These are phyloP conservation scores for Chamaenerion angustifolium DNA, from an alignment of 345 rosid species.

Conservation along the genomic window DNA sequence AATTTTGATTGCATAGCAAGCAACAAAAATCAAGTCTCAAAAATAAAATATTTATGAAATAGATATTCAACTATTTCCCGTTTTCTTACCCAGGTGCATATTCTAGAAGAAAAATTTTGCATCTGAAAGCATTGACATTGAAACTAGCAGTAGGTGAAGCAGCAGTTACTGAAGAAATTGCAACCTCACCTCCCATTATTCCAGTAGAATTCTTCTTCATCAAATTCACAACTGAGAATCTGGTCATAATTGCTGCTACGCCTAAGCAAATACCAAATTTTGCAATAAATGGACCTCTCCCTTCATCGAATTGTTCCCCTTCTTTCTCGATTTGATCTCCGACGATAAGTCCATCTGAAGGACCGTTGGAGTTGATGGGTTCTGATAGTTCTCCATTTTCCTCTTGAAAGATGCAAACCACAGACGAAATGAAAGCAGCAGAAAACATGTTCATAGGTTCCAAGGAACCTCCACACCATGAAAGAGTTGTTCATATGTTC, in stretches of 20 bases:
- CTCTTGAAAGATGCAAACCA: constrained; percentile 20
- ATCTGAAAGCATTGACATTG: constrained; percentile 60
- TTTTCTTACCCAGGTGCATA: constrained; percentile 60
- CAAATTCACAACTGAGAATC: constrained; percentile 21
- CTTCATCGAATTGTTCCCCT: constrained; percentile 7
- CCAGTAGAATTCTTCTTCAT: constrained; percentile 25
- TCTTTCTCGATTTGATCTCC: constrained; percentile 11
- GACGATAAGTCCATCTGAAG: constrained; percentile 10
- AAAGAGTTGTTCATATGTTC: no score
- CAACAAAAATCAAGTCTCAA: not conserved
- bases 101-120: constrained; percentile 50
- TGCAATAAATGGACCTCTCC: constrained; percentile 31
- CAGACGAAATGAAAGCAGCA: constrained; percentile 1
- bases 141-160: constrained; percentile 33
- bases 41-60: not conserved
- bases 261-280: constrained; percentile 42
- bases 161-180: constrained; percentile 21
- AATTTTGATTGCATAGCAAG: not conserved
- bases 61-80: not conserved
- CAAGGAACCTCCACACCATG: no score
- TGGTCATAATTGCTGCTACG: constrained; percentile 37
- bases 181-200: constrained; percentile 30
- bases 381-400: constrained; percentile 22
- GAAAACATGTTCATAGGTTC: no score
- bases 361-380: constrained; percentile 13